Evolutionary conservation across 768 basidiomycete species (phyloP).

Genomic region (Rhodosporidiobolus sp.): DNA sequence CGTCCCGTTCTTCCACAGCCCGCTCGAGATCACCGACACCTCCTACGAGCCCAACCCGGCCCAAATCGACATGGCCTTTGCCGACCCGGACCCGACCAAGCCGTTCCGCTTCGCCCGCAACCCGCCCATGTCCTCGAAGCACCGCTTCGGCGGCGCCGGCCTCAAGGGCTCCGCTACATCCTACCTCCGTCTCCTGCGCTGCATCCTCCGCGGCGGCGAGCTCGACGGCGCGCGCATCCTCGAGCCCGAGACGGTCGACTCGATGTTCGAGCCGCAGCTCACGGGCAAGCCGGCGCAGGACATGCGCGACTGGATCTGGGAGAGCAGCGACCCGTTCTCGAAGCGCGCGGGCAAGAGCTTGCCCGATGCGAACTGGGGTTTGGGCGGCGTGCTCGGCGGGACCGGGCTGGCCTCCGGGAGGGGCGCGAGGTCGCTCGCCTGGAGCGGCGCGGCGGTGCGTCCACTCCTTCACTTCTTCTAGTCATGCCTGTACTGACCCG

Average conservation of each 20-base stretch:
- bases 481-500: neutral
- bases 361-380: constrained; percentile 1
- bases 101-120: constrained; percentile 22
- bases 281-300: neutral
- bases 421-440: neutral
- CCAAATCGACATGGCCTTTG: constrained; percentile 13
- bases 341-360: neutral
- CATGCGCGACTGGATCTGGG: neutral
- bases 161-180: constrained; percentile 43
- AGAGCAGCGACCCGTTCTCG: constrained; percentile 10
- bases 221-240: constrained; percentile 20
- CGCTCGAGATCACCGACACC: constrained; percentile 44
- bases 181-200: constrained; percentile 43
- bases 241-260: constrained; percentile 22
- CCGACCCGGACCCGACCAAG: neutral
- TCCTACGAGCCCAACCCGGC: constrained; percentile 40
- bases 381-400: constrained; percentile 6
- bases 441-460: constrained; percentile 25
- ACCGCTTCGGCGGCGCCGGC: constrained; percentile 39
- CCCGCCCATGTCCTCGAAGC: constrained; percentile 24
- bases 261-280: constrained; percentile 26
- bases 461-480: neutral
- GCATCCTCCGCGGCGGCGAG: constrained; percentile 36
- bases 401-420: constrained; percentile 7
- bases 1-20: constrained; percentile 9